Base-by-base conservation (phyloP, 2,329 filamentous ascomycete species). In the Fusarium robinianum region DNA sequence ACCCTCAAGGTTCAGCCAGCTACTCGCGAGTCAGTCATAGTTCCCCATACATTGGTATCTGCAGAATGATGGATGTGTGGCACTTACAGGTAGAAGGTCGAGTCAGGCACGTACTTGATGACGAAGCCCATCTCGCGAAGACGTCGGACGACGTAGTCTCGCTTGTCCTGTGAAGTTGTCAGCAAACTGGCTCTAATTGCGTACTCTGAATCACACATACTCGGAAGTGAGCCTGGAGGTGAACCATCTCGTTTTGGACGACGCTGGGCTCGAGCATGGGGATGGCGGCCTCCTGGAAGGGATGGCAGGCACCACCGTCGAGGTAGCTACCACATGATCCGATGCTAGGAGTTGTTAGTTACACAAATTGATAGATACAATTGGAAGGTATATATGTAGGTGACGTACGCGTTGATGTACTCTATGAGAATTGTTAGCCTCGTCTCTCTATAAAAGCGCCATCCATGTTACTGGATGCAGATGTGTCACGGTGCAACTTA, bases 271-370 rank as follows among this genome's bases (percentile, higher is more conserved):
- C 88, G n/a, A 97, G 82, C 90, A 97, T 96, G 23, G 85, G 80
- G 38, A 97, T 80, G 8, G 92, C 90, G 6, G 91, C 92, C 69
- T 96, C 88, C 70, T 96, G 92, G 80, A 97, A 96, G 27, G 92
- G 90, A 22, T 92, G 91, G 66, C 94, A 95, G 69, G 90, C 90
- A 58, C 92, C 92, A 59, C 92, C 92, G 63, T 97, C 92, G 26
- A 96, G 84, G 73, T 96, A 96, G 25, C 87, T 92, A 46, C 92
- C 92, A 64, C 91, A 96, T 25, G 87, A 91, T 43, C 90, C 89
- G 55, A 96, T 91, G 19, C 76, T 79, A 40, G 18, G 9, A 9
- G 5, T n/a, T 22, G 53, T 63, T 39, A 63, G 59, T 31, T 8
- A 32, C 9, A 8, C n/a, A 14, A 14, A 4, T 19, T 32, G 5